Percentiles rank a stretch among this genome's conserved stretches.
Conservation (phyloP, 2,329 filamentous ascomycete species). For the Cadophora gregata region DNA sequence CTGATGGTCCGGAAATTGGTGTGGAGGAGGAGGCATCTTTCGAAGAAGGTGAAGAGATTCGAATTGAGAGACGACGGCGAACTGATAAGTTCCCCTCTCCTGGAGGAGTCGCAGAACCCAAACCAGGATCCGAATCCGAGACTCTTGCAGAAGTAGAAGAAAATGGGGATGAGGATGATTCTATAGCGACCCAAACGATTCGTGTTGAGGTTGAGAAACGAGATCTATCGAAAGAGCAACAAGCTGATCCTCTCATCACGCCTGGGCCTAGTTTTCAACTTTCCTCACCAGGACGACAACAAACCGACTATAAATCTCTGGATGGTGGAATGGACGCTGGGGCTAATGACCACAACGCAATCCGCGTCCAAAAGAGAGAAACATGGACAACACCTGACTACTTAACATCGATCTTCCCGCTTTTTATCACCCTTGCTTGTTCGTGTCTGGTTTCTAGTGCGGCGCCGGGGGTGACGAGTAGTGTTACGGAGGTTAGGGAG, state of each 20-base stretch:
- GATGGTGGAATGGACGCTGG: neutral
- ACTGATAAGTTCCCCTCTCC: neutral
- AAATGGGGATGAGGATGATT: no score
- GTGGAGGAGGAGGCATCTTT: neutral
- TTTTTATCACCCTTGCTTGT: constrained; percentile 5
- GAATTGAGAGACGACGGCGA: neutral
- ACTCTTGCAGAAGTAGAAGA: neutral
- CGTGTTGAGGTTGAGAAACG: neutral
- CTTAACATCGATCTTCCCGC: neutral
- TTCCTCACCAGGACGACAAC: no score
- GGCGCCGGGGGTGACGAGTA: neutral
- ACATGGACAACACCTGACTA: constrained; percentile 5
- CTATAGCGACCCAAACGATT: no score
- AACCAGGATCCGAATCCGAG: neutral
- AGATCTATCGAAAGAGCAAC: neutral
- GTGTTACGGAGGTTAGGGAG: constrained; percentile 3
- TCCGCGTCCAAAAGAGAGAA: constrained; percentile 4
- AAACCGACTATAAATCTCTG: no score
- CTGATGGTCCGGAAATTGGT: neutral
- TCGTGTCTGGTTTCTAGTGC: constrained; percentile 15
- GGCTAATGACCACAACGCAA: neutral
- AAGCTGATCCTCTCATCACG: neutral
- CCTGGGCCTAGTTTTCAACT: neutral
- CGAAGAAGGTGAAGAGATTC: neutral
- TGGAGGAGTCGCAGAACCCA: no score